Evolutionary conservation across 257 asterid genomes (phyloP).

Genomic region (Solanum chiquidenum): DNA sequence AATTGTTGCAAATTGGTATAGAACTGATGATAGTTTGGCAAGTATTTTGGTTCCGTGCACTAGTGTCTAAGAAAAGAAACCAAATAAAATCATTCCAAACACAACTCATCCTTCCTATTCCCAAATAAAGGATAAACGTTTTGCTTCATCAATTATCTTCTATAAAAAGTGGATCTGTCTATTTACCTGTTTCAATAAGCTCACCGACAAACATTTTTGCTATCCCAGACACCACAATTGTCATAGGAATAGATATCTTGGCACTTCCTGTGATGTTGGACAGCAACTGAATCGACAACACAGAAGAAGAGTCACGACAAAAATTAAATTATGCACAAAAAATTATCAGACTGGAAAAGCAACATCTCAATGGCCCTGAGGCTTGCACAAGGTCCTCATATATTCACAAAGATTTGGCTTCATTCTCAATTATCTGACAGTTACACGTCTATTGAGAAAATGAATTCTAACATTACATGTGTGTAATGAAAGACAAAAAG

Average conservation of each 20-base stretch:
- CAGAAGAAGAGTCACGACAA: not conserved
- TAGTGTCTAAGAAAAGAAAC: not conserved
- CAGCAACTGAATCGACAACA: slow-evolving; percentile 37
- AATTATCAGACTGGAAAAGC: slow-evolving; percentile 9
- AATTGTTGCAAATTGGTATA: not conserved
- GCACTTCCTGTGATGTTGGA: slow-evolving; percentile 71
- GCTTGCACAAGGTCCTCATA: not conserved
- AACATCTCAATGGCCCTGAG: not conserved
- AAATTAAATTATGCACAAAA: not conserved
- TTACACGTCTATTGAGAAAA: not conserved
- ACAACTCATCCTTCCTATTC: not conserved
- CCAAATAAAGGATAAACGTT: not conserved
- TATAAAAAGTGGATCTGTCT: not conserved
- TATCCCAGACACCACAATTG: slow-evolving; percentile 77
- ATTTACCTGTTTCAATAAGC: slow-evolving; percentile 59
- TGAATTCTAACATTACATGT: not conserved
- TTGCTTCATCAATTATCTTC: not conserved
- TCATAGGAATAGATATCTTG: slow-evolving; percentile 66
- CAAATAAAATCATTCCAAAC: not conserved
- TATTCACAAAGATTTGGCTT: not conserved
- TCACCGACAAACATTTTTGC: slow-evolving; percentile 94
- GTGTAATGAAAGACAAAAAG: not conserved
- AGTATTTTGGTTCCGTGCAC: not conserved
- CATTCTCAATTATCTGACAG: not conserved
- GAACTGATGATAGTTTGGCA: not conserved